Percentiles rank a stretch among this genome's conserved stretches.
phyloP scores from a whole-genome alignment of 176 grass and related monocot genomes.

The Coix lacrymajobi region DNA sequence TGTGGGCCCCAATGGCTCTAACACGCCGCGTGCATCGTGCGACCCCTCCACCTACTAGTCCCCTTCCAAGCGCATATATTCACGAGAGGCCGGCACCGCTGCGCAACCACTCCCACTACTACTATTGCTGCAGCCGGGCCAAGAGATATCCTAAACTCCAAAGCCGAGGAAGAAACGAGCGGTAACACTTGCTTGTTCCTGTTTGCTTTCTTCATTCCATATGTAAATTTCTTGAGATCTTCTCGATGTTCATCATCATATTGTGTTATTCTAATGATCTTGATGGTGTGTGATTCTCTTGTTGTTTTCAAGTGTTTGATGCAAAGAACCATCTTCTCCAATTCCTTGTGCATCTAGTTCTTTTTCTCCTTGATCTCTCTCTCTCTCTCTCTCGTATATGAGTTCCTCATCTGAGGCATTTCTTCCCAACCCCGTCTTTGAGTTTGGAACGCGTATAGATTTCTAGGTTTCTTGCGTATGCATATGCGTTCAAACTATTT shows the following conservation, averaged over 20 bases:
- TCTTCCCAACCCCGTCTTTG: slow-evolving; percentile 8
- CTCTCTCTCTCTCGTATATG: too few species aligned
- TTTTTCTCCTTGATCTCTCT: background rate
- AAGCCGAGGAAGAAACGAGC: slow-evolving; percentile 24
- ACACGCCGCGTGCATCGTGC: background rate
- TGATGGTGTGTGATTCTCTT: background rate
- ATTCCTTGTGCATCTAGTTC: background rate
- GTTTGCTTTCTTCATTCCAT: background rate
- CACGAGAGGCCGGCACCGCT: background rate
- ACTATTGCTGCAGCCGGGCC: background rate
- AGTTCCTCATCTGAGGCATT: background rate
- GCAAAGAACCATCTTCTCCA: background rate
- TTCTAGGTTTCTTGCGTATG: background rate
- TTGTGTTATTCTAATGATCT: slow-evolving; percentile 12
- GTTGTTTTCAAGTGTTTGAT: slow-evolving; percentile 26
- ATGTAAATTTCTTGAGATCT: background rate
- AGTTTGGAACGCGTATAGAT: slow-evolving; percentile 3
- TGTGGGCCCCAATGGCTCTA: background rate
- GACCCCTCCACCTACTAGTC: background rate
- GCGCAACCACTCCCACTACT: slow-evolving; percentile 15
- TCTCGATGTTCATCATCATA: background rate
- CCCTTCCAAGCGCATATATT: slow-evolving; percentile 20
- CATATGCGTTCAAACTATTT: slow-evolving; percentile 22
- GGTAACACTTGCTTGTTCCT: slow-evolving; percentile 16
- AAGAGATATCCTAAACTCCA: slow-evolving; percentile 8